Conservation (phyloP, 2,329 filamentous ascomycete species). For the Paracorniculantispora psalliotae region DNA sequence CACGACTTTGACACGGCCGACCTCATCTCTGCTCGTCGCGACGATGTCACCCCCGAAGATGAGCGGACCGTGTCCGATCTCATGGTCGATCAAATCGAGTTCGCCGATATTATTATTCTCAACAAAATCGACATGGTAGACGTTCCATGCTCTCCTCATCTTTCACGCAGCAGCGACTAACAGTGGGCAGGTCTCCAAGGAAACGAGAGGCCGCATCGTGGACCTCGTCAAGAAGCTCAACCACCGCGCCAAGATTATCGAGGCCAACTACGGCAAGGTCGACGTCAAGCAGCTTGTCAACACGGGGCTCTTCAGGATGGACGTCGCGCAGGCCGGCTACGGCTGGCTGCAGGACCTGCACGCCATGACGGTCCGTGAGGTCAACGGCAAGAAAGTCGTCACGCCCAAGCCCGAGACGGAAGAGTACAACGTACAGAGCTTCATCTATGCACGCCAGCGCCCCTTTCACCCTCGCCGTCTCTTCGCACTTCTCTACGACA, state of each 20-base stretch:
- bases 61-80: conserved; percentile 70
- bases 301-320: conserved; percentile 60
- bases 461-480: conserved; percentile 48
- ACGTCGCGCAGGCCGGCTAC: conserved; percentile 57
- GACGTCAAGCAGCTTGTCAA: conserved; percentile 60
- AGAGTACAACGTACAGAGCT: conserved; percentile 68
- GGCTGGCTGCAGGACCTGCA: conserved; percentile 69
- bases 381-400: conserved; percentile 46
- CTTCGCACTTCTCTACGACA: conserved; percentile 41
- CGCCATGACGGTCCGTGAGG: conserved; percentile 58
- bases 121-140: conserved; percentile 64
- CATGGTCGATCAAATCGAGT: conserved; percentile 74
- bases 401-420: conserved; percentile 67
- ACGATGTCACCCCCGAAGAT: conserved; percentile 61
- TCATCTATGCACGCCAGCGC: conserved; percentile 59
- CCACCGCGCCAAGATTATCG: conserved; percentile 59
- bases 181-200: conserved; percentile 30
- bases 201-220: conserved; percentile 41
- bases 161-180: not conserved
- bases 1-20: conserved; percentile 68
- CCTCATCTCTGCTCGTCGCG: conserved; percentile 57
- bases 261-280: conserved; percentile 54
- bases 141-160: not conserved
- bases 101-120: conserved; percentile 66
- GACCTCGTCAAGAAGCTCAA: conserved; percentile 58